Base-by-base conservation (phyloP, 305 asterid species). In the Vinca major region DNA sequence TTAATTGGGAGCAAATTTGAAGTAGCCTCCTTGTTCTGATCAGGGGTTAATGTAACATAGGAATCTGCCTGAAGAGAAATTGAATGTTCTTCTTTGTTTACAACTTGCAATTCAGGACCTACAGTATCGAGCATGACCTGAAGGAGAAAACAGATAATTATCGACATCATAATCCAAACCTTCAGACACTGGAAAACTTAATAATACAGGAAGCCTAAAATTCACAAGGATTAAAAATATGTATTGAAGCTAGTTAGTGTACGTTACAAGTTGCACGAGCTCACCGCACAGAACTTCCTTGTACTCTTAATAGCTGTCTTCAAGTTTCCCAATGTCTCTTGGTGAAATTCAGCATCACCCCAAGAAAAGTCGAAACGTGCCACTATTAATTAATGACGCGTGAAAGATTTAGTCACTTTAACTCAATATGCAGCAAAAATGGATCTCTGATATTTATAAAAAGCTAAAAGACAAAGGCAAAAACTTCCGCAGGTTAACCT, bases 91-190 rank as follows among this genome's bases (percentile, higher is more conserved):
- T 84, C 71, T 70, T 80, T 86, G 87, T 86, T 88, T 69, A 88
- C 88, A 43, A 90, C 86, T 74, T 82, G 88, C 75, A 90, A 80
- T 82, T 91, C 97, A 3, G 97, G 95, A 69, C 97, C 97, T 49
- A 73, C 85, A 3, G 97, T 91, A 71, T 91, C 97, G 26, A 91
- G 95, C 97, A 91, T 89, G 66, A 91, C 90, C 97, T 91, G 53
- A 69, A 68, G 65, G 48, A 57, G 26, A 37, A 58, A 70, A 61
- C 10, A 41, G 53, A 37, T 51, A 57, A 58, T 72, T 72, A 68
- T 16, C 16, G 26, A 37, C 40, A 17, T n/a, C 55, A 49, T 39
- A 16, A 50, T 44, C 41, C 45, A 43, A 21, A 16, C 19, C 1
- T n/a, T 7, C 3, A 37, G 19, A 17, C 6, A 37, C 39, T 44